Evolutionary conservation across 768 basidiomycete genomes (phyloP).

Genomic region (Tubosaeta brunneosetosa): DNA sequence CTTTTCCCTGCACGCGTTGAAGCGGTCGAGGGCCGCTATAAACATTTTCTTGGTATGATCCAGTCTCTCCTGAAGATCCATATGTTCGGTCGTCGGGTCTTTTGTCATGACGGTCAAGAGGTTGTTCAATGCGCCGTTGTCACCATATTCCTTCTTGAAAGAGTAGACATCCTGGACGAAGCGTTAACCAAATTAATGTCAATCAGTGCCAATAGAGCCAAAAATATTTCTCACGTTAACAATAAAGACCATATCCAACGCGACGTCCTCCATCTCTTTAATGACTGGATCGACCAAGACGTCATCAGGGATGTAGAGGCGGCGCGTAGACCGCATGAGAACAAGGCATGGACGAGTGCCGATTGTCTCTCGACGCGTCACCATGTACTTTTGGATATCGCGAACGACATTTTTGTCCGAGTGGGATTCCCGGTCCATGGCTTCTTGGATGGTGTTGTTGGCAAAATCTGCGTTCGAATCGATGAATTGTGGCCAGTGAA

Average conservation of each 20-base stretch:
- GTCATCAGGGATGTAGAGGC: slow-evolving; percentile 21
- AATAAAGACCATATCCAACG: slow-evolving; percentile 26
- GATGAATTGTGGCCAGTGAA: slow-evolving; percentile 28
- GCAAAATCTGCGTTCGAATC: slow-evolving; percentile 17
- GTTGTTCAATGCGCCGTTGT: slow-evolving; percentile 28
- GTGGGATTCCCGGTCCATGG: slow-evolving; percentile 24
- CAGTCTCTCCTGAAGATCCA: slow-evolving; percentile 23
- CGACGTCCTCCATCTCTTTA: slow-evolving; percentile 24
- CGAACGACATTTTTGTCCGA: slow-evolving; percentile 7
- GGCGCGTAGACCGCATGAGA: slow-evolving; percentile 27
- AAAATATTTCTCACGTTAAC: slow-evolving; percentile 16
- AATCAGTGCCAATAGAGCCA: background rate
- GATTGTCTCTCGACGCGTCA: slow-evolving; percentile 27
- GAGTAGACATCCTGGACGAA: slow-evolving; percentile 25
- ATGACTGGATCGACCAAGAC: slow-evolving; percentile 20
- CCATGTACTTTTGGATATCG: slow-evolving; percentile 24
- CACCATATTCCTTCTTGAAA: slow-evolving; percentile 27
- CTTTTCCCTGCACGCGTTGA: slow-evolving; percentile 16
- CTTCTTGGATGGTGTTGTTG: slow-evolving; percentile 21
- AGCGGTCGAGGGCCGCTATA: slow-evolving; percentile 17
- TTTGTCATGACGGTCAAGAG: slow-evolving; percentile 25
- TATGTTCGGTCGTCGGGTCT: slow-evolving; percentile 20
- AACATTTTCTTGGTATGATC: slow-evolving; percentile 20
- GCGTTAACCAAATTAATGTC: background rate
- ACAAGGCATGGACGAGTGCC: slow-evolving; percentile 28